Conservation (phyloP, 768 basidiomycete genomes). For the Boletellus ananiceps region DNA sequence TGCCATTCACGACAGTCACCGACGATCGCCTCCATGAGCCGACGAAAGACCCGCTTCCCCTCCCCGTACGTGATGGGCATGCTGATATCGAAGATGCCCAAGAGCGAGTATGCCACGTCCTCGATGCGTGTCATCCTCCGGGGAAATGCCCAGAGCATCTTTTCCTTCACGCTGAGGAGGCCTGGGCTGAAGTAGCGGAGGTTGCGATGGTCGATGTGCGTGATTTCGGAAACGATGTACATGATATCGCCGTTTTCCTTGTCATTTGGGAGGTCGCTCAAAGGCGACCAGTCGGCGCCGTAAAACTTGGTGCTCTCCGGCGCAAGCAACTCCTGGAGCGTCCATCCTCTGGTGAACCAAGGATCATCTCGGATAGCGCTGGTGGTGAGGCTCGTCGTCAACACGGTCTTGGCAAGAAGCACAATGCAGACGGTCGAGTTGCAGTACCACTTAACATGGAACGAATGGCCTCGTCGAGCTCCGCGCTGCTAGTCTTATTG, state of each 20-base stretch:
- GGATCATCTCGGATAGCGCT: conserved; percentile 10
- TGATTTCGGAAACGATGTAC: conserved; percentile 8
- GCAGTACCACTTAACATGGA: conserved; percentile 25
- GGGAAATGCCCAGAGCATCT: conserved; percentile 23
- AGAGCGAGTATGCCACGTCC: conserved; percentile 23
- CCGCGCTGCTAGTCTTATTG: conserved; percentile 26
- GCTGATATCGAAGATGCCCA: conserved; percentile 25
- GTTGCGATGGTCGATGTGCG: conserved; percentile 8
- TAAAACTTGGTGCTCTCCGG: conserved; percentile 21
- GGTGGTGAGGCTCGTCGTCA: neutral
- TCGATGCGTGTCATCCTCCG: conserved; percentile 25
- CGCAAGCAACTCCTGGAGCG: conserved; percentile 21
- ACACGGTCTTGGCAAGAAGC: conserved; percentile 7
- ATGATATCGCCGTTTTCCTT: conserved; percentile 17
- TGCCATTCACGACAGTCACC: conserved; percentile 17
- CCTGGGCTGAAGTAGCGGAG: conserved; percentile 21
- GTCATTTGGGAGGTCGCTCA: conserved; percentile 14
- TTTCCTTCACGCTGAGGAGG: conserved; percentile 16
- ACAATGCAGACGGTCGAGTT: conserved; percentile 21
- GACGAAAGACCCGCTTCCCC: conserved; percentile 22
- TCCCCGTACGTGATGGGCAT: conserved; percentile 25
- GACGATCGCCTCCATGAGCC: conserved; percentile 23
- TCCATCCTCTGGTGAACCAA: conserved; percentile 23
- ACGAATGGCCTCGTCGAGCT: conserved; percentile 29
- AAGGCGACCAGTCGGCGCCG: conserved; percentile 9